Evolutionary conservation across 345 rosid genomes (phyloP), one percentile per base, ranked within the genome.

Genomic region (Citrus unshiu): DNA sequence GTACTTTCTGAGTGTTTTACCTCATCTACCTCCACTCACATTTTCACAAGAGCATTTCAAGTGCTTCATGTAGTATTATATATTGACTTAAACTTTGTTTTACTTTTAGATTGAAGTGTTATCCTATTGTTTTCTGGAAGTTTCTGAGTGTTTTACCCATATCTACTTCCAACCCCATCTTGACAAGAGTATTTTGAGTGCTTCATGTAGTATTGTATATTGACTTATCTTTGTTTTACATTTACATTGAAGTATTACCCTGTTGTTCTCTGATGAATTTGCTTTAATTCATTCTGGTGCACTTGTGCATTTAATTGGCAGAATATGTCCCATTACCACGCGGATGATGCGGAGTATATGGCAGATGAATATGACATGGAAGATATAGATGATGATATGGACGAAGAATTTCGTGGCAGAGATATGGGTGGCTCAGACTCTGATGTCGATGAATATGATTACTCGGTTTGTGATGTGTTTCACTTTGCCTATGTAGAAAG

Each of bases 361-460:
- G 92, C 90, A 12, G 93, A 89, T 60, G 97, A 90, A 43, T 86
- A 88, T 66, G 94, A 87, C 69, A 87, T 86, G 89, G 95, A 86
- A 76, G 93, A 87, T 77, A 84, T 89, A 3, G 92, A 91, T 74
- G 91, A 86, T 62, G 93, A 87, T 51, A 80, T 88, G 91, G 88
- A 90, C 64, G 88, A 87, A 71, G 88, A 89, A 77, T 87, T 88
- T 63, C 84, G 46, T 8, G 87, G 84, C 62, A 77, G 85, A 65
- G 89, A 88, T 67, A 80, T 84, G 69, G 91, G 79, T 34, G 91
- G 80, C n/a, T 88, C 92, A 5, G 95, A 93, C 73, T 90, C 95
- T 10, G 97, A 90, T 75, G 86, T 81, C 40, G 95, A 91, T 74
- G 95, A 91, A 70, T 74, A 89, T 40, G 94, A 85, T 57, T 77